Evolutionary conservation across 805 yeast species (phyloP), one percentile per base, ranked within the genome.

Genomic region (Yamadazyma laniorum): DNA sequence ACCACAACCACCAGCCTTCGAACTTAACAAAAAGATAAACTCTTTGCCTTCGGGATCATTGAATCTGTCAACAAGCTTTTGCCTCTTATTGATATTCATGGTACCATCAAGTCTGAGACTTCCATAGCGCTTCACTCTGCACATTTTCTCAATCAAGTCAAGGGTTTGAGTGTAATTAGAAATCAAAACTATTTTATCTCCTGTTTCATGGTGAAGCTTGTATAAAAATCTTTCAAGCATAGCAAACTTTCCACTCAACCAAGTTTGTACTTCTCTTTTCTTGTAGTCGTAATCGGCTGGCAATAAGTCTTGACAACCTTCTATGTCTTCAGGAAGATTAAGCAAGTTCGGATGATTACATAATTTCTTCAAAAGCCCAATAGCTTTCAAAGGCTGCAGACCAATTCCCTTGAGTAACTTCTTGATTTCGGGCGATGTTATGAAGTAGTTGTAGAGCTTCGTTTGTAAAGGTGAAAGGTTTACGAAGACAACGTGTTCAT

Each of bases 1-100:
- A 63, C 99, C 99, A 70, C 99, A 93, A 1, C 99, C 99, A 51
- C 99, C 99, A 1, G 99, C 99, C 60, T 93, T 93, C 6, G 96
- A 86, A 56, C 96, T 86, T 36, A 93, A 67, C 43, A 93, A 68
- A 51, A 93, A 93, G 2, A 93, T 80, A 58, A 91, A 93, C 48
- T 90, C 97, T 1, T 79, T 72, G 2, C 89, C 85, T 31, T 85
- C 84, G 1, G 97, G 96, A 51, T 93, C 85, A 55, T 93, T 93
- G 63, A 93, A 90, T 49, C 75, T 68, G 59, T 91, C 98, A 14
- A 93, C 99, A 22, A 91, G 68, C 51, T 85, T 88, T 54, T 93
- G 98, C 46, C 99, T 77, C 57, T 93, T 93, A 63, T 85, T 86
- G 40, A 93, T 89, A 38, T 76, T 80, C 88, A 91, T 79, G 0